Base-by-base conservation (phyloP, 2,329 filamentous ascomycete genomes). In the Dryadomyces sulphureus region DNA sequence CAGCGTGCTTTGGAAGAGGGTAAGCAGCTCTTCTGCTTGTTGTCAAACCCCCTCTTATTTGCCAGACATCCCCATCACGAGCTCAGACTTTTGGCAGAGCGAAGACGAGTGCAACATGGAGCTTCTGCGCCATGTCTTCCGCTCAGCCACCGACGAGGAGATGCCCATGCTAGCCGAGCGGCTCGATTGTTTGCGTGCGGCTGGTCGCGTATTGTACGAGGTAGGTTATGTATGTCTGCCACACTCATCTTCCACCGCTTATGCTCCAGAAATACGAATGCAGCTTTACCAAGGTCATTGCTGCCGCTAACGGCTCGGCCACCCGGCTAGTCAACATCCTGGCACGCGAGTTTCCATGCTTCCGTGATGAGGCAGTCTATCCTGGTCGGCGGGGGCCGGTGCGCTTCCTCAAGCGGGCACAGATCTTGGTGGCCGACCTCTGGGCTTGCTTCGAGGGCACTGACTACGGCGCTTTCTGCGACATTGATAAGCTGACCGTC, bases 401-500 rank as follows among this genome's bases (percentile, higher is more conserved):
- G 2, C 81, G 87, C 14, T 75, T 98, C 51, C 78, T 94, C 59
- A 98, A 98, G 65, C 79, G 93, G 11, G 89, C 92, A 2, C 92
- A 98, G 63, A 98, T 98, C 49, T 74, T 96, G 19, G 89, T 94
- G 2, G 93, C 93, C 20, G 92, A 98, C 61, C 61, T 96, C 1
- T 98, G 93, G 93, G 93, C 92, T 5, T 93, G 88, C 52, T 96
- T 96, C 60, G 77, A 90, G 45, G 88, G 87, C 40, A 70, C 81
- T 53, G 71, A 75, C 22, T 89, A 81, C 56, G 93, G 92, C 27
- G 68, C 73, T 24, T 98, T 98, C 62, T 60, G 77, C 48, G 92
- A 98, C 59, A 94, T 98, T 55, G 83, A 92, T 64, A 87, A 88
- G 60, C 83, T 98, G 56, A 98, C 92, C 50, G 96, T 96, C 81